Base-by-base conservation (phyloP, 257 asterid species). In the Solanum dulcamara region DNA sequence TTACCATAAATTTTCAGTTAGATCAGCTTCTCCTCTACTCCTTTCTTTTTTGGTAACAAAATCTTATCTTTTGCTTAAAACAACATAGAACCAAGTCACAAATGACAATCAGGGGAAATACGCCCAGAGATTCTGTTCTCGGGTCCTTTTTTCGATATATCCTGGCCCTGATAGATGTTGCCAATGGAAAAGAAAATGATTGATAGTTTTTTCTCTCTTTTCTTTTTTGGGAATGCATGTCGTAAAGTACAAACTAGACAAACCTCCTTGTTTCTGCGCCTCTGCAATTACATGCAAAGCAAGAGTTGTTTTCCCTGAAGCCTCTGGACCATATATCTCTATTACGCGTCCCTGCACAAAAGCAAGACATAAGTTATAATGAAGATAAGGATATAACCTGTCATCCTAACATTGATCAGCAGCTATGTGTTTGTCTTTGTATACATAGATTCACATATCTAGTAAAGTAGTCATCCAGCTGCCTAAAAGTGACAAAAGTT, bases 271-370 rank as follows among this genome's bases (percentile, higher is more conserved):
- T 89, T 92, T 95, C 74, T 96, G 99, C 86, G 99, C 97, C 92
- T 94, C 99, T 2, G 98, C 98, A 86, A 95, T 95, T 84, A 95
- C 97, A 86, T 96, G 99, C 86, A 96, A 90, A 85, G 98, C 97
- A 89, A 96, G 98, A 83, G 99, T 95, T 72, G 99, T 96, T 91
- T 96, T 95, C 51, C 98, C 99, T 55, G 98, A 93, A 90, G 99
- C 98, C 87, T 96, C 99, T 71, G 98, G 98, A 40, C 99, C 98
- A 93, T 96, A 96, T 84, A 96, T 93, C 91, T 96, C 98, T 84
- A 96, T 93, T 33, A 96, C 98, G 10, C 98, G 98, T 82, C 99
- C 99, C 98, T 96, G 89, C 60, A 64, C 53, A 81, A 86, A 86
- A 53, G 30, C 48, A 9, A 80, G 32, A 84, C 2, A 48, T 79